phyloP scores from a whole-genome alignment of 768 basidiomycete species.

The Russula dissimulans region DNA sequence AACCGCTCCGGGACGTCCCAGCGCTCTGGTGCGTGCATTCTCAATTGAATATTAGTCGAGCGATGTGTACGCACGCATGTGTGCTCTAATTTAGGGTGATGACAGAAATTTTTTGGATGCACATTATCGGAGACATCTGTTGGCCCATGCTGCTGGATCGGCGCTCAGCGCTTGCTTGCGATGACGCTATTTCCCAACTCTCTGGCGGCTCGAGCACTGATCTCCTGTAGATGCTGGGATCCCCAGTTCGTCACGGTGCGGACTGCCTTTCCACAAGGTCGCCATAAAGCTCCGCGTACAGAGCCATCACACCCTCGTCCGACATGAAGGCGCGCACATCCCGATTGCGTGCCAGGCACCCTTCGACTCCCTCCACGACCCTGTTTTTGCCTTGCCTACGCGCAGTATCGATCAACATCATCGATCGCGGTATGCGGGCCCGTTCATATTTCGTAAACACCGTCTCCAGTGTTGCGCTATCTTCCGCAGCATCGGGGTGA shows the following conservation, averaged over 20 bases:
- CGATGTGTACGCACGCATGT: neutral
- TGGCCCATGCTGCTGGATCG: too few relatives aligned
- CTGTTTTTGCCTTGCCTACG: constrained; percentile 29
- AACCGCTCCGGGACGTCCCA: too few relatives aligned
- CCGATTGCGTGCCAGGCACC: constrained; percentile 27
- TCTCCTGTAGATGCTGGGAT: too few relatives aligned
- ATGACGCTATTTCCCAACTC: too few relatives aligned
- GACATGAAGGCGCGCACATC: constrained; percentile 18
- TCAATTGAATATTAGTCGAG: neutral
- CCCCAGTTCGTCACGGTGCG: neutral
- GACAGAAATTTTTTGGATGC: neutral
- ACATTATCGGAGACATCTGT: neutral
- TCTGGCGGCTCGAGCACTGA: too few relatives aligned
- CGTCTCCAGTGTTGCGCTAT: constrained; percentile 23
- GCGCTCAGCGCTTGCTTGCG: too few relatives aligned
- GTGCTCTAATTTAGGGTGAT: neutral
- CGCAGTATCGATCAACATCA: constrained; percentile 30
- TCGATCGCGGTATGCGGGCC: constrained; percentile 30
- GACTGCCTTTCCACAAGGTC: neutral
- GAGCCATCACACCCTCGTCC: constrained; percentile 7
- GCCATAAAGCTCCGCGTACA: constrained; percentile 6
- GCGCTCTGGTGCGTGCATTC: too few relatives aligned
- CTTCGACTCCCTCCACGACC: constrained; percentile 28
- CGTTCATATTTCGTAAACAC: constrained; percentile 30
- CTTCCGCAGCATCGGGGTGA: constrained; percentile 20